Base-by-base conservation (phyloP, 108 stramenopile genomes). In the Nannochloropsis gaditana region DNA sequence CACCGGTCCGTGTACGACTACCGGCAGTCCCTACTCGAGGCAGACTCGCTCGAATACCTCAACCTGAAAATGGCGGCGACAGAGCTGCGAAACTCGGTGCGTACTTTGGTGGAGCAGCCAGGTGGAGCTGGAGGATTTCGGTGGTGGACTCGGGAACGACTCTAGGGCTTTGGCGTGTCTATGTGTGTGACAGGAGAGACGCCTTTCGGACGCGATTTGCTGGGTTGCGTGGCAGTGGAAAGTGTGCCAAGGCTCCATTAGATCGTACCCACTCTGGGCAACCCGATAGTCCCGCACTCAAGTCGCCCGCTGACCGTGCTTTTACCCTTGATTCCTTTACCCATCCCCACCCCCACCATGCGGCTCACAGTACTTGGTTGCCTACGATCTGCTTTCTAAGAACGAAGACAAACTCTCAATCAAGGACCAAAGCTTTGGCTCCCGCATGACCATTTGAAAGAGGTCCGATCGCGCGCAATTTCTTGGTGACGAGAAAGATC, bases 361-460 rank as follows among this genome's bases (percentile, higher is more conserved):
- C 59, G 59, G 59, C 59, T 2, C 59, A 73, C 59, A 73, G 59
- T 73, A 73, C 8, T n/a, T 73, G 59, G 59, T 73, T n/a, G 59
- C 59, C 59, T 73, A 73, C n/a, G 59, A 73, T n/a, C n/a, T 73
- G 59, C 59, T 73, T n/a, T 73, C 59, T n/a, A 73, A 73, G 6
- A 73, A 73, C 59, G 59, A 73, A 73, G 59, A 73, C 59, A 73
- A 73, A n/a, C 59, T 73, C 59, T 73, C 59, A n/a, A 73, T n/a
- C 59, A 73, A 73, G 59, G 8, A 73, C 8, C 59, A 73, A n/a
- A 73, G 6, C 59, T 73, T 73, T n/a, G 59, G 59, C 59, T 73
- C 59, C 15, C 59, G n/a, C n/a, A 73, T 73, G 59, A 73, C 59
- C 59, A 73, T 73, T 2, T 73, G n/a, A n/a, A 73, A 2, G 6